Percentiles rank a stretch among this genome's conserved stretches.
Evolutionary conservation across 2,329 filamentous ascomycete species (phyloP).

Genomic region (Penicillium expansum): DNA sequence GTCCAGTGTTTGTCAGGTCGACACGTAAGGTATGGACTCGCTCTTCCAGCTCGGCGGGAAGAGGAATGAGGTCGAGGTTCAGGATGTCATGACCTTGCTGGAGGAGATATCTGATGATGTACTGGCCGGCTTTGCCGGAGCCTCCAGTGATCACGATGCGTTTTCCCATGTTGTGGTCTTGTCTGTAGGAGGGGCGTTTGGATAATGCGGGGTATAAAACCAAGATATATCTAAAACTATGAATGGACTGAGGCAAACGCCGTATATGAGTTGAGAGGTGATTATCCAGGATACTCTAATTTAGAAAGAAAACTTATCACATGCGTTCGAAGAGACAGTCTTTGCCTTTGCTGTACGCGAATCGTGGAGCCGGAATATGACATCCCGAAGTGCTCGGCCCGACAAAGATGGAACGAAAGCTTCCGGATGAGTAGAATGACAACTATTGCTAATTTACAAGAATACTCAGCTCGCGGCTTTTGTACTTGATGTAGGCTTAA

Average conservation of each 20-base stretch:
- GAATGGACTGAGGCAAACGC: neutral
- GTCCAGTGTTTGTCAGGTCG: conserved; percentile 55
- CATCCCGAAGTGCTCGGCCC: too few relatives aligned
- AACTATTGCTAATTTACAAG: neutral
- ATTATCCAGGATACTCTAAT: neutral
- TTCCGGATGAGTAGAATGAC: neutral
- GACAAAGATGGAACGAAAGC: conserved; percentile 4
- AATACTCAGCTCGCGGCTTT: neutral
- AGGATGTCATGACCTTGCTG: conserved; percentile 52
- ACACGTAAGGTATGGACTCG: conserved; percentile 54
- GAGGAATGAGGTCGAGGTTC: conserved; percentile 54
- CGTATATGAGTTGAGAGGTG: neutral
- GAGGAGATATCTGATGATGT: conserved; percentile 54
- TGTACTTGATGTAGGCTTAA: neutral
- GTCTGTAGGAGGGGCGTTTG: neutral
- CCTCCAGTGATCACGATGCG: conserved; percentile 56
- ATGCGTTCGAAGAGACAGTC: neutral
- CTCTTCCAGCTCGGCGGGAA: conserved; percentile 37
- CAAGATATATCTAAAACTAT: too few relatives aligned
- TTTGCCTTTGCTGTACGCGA: neutral
- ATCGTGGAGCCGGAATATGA: neutral
- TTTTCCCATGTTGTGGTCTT: conserved; percentile 29
- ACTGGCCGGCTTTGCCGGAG: conserved; percentile 55
- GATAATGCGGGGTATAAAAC: neutral
- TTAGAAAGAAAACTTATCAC: neutral